Evolutionary conservation across 2,329 filamentous ascomycete genomes (phyloP).

Genomic region (Epichloe amarillans): DNA sequence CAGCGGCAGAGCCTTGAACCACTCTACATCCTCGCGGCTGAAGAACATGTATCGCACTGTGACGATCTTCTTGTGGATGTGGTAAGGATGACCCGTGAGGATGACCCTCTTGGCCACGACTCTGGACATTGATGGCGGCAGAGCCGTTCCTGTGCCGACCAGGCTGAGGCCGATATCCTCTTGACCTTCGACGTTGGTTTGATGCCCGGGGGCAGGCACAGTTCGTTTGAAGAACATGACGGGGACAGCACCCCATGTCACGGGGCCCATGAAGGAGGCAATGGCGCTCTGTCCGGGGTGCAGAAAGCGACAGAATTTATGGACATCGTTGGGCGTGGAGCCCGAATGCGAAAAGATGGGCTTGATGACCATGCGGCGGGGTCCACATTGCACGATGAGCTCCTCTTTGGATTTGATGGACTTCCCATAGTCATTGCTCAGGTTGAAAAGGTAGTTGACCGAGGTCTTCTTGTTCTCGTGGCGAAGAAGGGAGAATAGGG

Average conservation of each 20-base stretch:
- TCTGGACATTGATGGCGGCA: constrained; percentile 61
- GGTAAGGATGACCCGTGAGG: constrained; percentile 90
- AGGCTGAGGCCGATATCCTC: constrained; percentile 49
- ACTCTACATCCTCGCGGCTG: constrained; percentile 84
- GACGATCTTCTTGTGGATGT: constrained; percentile 96
- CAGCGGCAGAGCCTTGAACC: constrained; percentile 92
- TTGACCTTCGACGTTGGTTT: constrained; percentile 28
- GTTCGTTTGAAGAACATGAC: constrained; percentile 71
- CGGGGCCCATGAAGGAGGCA: constrained; percentile 76
- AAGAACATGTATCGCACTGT: constrained; percentile 99
- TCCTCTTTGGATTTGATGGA: constrained; percentile 88
- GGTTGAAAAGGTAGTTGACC: constrained; percentile 78
- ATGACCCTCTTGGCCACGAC: constrained; percentile 91
- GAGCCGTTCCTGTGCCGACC: constrained; percentile 74
- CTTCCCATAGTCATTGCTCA: constrained; percentile 60
- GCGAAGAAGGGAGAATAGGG: constrained; percentile 73
- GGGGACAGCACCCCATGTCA: constrained; percentile 88
- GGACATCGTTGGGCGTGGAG: constrained; percentile 87
- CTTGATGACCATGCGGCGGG: constrained; percentile 74
- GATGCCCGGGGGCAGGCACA: constrained; percentile 25
- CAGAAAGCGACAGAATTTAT: constrained; percentile 88
- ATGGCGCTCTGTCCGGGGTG: constrained; percentile 84
- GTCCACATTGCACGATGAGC: constrained; percentile 80
- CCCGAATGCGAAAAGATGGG: constrained; percentile 84
- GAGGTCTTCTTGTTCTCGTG: constrained; percentile 92